Evolutionary conservation across 2,329 filamentous ascomycete species (phyloP), one percentile per base, ranked within the genome.

Genomic region (Ophiostoma quercus): DNA sequence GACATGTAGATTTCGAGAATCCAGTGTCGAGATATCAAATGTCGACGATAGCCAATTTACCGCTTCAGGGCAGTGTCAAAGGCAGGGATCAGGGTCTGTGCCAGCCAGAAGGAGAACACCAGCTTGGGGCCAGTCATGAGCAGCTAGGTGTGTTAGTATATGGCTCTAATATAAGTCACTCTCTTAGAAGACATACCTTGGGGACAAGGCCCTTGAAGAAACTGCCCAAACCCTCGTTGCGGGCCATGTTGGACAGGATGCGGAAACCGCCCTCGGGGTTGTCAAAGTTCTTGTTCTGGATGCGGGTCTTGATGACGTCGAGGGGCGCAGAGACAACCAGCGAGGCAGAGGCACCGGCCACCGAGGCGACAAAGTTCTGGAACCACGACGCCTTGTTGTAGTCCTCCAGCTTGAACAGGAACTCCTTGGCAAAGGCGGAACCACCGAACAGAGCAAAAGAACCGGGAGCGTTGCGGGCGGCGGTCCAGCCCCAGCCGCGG

Each of bases 51-150:
- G 12, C 32, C 62, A 34, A 11, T 65, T n/a, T 69, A 74, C 69
- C 70, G 71, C 72, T 74, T 74, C 47, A 73, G 67, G 16, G 71
- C 69, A 11, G 67, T 78, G 75, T 88, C 92, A 80, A 98, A 98
- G 54, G 93, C 90, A 68, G 95, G 95, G 78, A 99, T 99, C 76
- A 99, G 84, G 39, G 95, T 98, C 85, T 99, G 95, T 71, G 95
- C 95, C 78, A 99, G 88, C 95, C 95, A 99, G 89, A 99, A 99
- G 72, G 94, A 97, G 85, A 99, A 99, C 73, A 98, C 95, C 72
- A 99, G 87, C 87, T 99, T 99, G 73, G 95, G 95, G 32, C 95
- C 96, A 19, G 95, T 99, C 95, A 99, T 99, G 77, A 99, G 86
- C 74, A 99, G 88, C 90, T 89, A 5, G 34, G 7, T 9, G 8